A percentile compares a stretch with the other conserved stretches of the same genome.
These are phyloP conservation scores for Pseudocercospora eumusae DNA, from an alignment of 2,329 filamentous ascomycete genomes.

Conservation along the genomic window DNA sequence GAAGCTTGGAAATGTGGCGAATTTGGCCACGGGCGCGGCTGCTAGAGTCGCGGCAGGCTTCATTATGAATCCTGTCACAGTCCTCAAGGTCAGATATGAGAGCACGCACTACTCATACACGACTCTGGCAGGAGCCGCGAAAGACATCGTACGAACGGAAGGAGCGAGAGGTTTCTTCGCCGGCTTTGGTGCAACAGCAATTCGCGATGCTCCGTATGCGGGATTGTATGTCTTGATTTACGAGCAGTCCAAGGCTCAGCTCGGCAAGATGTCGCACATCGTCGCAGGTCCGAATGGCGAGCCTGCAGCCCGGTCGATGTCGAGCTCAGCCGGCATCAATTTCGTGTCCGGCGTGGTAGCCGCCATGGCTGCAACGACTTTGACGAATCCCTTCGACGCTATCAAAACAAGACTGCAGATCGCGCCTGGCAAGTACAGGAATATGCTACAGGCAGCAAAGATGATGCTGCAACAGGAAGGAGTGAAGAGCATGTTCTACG, in stretches of 20 bases:
- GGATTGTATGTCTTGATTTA: slow-evolving; percentile 94
- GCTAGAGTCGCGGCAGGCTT: slow-evolving; percentile 86
- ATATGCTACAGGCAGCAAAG: slow-evolving; percentile 74
- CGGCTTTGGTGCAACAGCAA: slow-evolving; percentile 89
- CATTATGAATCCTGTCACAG: slow-evolving; percentile 90
- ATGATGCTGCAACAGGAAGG: slow-evolving; percentile 84
- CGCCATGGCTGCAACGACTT: slow-evolving; percentile 76
- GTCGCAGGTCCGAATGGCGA: slow-evolving; percentile 30
- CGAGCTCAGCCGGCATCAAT: slow-evolving; percentile 69
- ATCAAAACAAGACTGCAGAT: slow-evolving; percentile 94
- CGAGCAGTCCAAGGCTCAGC: slow-evolving; percentile 72
- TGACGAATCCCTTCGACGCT: slow-evolving; percentile 96
- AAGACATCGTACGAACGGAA: slow-evolving; percentile 71
- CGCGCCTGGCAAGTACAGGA: slow-evolving; percentile 77
- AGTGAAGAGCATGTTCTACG: slow-evolving; percentile 76
- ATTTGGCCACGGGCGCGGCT: slow-evolving; percentile 79
- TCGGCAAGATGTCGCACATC: slow-evolving; percentile 45
- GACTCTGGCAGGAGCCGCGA: slow-evolving; percentile 70
- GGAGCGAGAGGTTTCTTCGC: slow-evolving; percentile 85
- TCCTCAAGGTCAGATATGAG: slow-evolving; percentile 96
- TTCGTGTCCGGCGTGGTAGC: slow-evolving; percentile 80
- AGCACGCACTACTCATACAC: slow-evolving; percentile 81
- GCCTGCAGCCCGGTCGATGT: slow-evolving; percentile 25
- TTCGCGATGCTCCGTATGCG: slow-evolving; percentile 94
- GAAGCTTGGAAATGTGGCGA: slow-evolving; percentile 78